phyloP scores from a whole-genome alignment of 306 rosid species.

The Trifolium dubium region DNA sequence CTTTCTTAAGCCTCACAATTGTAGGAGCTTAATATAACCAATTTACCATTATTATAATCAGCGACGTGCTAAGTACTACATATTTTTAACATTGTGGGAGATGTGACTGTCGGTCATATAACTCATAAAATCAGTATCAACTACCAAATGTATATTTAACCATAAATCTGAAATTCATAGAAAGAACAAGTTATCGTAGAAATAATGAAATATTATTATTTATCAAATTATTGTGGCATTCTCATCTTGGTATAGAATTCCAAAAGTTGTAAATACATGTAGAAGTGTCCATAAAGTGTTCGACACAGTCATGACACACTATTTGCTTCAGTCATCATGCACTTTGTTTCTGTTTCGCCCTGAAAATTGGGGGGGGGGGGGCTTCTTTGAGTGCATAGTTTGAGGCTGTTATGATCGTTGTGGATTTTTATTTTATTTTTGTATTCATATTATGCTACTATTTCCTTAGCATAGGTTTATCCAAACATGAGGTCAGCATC shows the following conservation, averaged over 20 bases:
- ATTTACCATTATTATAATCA: neutral
- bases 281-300: conserved; percentile 17
- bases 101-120: neutral
- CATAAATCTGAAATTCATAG: neutral
- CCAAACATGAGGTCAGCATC: conserved; percentile 91
- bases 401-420: conserved; percentile 5
- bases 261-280: neutral
- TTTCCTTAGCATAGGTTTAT: conserved; percentile 63
- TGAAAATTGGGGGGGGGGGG: too few species aligned
- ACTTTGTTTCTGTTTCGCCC: conserved; percentile 10
- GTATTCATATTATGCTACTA: conserved; percentile 30
- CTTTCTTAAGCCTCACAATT: neutral
- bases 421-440: neutral
- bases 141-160: neutral
- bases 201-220: conserved; percentile 12
- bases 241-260: conserved; percentile 3
- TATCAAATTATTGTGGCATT: neutral
- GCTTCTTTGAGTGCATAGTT: conserved; percentile 4
- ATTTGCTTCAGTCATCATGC: neutral
- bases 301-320: neutral
- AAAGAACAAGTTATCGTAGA: neutral
- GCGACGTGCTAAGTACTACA: neutral
- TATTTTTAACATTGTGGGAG: conserved; percentile 3
- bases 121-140: neutral
- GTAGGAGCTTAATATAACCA: neutral